These are phyloP conservation scores for Cercophora scortea DNA, from an alignment of 495 filamentous ascomycete species.

Conservation along the genomic window DNA sequence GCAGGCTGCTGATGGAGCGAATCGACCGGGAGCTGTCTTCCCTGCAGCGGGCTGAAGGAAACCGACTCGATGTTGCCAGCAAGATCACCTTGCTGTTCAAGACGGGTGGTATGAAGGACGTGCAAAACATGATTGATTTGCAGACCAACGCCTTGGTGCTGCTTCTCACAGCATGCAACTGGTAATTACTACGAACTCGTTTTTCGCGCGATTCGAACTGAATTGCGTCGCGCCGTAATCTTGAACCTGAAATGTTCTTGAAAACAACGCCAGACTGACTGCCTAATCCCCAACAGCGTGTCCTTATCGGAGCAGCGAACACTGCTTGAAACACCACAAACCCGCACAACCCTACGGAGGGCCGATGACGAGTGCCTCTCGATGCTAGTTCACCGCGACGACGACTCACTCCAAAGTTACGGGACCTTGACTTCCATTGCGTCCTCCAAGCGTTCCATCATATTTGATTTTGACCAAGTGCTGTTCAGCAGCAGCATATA, in stretches of 20 bases:
- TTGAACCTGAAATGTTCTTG: too few species aligned
- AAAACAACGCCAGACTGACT: too few species aligned
- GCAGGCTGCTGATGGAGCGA: constrained; percentile 8
- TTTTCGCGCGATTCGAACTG: too few species aligned
- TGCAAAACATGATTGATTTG: constrained; percentile 15
- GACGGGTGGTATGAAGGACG: constrained; percentile 7
- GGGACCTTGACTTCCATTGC: constrained; percentile 1
- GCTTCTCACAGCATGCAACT: constrained; percentile 15
- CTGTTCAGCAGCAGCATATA: constrained; percentile 8
- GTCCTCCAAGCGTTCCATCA: constrained; percentile 4
- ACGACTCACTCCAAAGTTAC: constrained; percentile 4
- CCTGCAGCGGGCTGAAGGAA: constrained; percentile 1
- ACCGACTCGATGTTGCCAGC: constrained; percentile 1
- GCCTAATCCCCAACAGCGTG: too few species aligned
- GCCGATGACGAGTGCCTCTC: constrained; percentile 5
- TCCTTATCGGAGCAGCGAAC: constrained; percentile 1
- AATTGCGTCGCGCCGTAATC: too few species aligned
- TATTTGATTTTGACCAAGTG: constrained; percentile 10
- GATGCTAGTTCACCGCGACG: constrained; percentile 7
- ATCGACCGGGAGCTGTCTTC: constrained; percentile 11
- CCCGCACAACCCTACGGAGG: constrained; percentile 2
- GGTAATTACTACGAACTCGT: not conserved
- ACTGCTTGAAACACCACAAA: not conserved
- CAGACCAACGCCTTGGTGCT: constrained; percentile 14
- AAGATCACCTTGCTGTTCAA: constrained; percentile 12